Percentiles rank a stretch among this genome's conserved stretches.
phyloP scores from a whole-genome alignment of 2,329 filamentous ascomycete species.

The Penicillium sp. region DNA sequence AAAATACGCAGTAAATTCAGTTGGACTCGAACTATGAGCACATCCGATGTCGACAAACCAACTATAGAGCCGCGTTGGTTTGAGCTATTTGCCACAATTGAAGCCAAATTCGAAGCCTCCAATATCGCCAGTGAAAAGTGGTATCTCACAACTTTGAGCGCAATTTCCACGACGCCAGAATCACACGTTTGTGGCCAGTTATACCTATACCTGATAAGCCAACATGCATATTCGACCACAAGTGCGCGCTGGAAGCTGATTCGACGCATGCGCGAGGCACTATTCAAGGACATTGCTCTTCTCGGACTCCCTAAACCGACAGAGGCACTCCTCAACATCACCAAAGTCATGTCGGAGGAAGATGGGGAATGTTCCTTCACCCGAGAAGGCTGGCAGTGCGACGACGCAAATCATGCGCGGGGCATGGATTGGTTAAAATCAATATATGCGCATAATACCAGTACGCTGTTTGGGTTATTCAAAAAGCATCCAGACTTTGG shows the following conservation, averaged over 20 bases:
- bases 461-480: constrained; percentile 20
- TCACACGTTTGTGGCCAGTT: constrained; percentile 51
- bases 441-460: constrained; percentile 52
- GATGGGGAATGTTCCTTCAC: constrained; percentile 55
- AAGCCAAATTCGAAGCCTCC: constrained; percentile 14
- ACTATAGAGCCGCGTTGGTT: constrained; percentile 4
- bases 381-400: constrained; percentile 57
- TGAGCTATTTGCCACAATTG: constrained; percentile 11
- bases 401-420: constrained; percentile 51
- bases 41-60: constrained; percentile 2
- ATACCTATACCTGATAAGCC: constrained; percentile 53
- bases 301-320: constrained; percentile 60
- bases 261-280: constrained; percentile 48
- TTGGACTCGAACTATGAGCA: neutral
- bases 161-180: constrained; percentile 48
- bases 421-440: constrained; percentile 55
- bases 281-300: constrained; percentile 56
- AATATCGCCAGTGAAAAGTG: constrained; percentile 16
- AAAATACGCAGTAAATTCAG: neutral
- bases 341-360: constrained; percentile 49
- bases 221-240: constrained; percentile 42
- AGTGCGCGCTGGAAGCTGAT: constrained; percentile 14
- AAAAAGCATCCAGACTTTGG: constrained; percentile 51
- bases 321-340: constrained; percentile 56
- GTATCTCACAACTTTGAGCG: constrained; percentile 32